Percentiles rank a stretch among this genome's conserved stretches.
These are phyloP conservation scores for Beauveria rudraprayagi DNA, from an alignment of 2,329 filamentous ascomycete genomes.

Conservation along the genomic window DNA sequence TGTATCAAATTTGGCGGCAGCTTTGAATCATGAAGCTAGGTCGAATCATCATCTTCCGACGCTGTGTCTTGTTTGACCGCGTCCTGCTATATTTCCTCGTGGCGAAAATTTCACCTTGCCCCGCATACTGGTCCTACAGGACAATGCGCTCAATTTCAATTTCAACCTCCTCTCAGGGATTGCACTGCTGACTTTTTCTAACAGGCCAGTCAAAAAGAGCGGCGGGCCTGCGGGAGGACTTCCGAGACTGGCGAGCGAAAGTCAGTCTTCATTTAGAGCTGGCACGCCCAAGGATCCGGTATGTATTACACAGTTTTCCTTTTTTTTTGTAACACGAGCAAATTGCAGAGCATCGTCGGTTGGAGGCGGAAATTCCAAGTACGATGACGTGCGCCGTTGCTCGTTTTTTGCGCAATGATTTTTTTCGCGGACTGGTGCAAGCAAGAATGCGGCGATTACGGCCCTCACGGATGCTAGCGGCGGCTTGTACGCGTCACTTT, in stretches of 20 bases:
- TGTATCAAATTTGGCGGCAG: background rate
- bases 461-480: background rate
- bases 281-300: conserved; percentile 47
- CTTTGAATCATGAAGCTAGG: background rate
- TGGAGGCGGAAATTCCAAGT: background rate
- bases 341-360: background rate
- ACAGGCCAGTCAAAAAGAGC: conserved; percentile 66
- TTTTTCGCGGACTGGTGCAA: background rate
- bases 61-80: background rate
- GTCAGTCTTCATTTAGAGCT: conserved; percentile 52
- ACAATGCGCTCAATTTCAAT: background rate
- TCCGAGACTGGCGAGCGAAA: conserved; percentile 56
- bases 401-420: conserved; percentile 1
- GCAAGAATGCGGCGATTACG: background rate
- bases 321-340: background rate
- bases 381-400: background rate
- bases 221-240: conserved; percentile 60
- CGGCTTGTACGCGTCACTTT: background rate
- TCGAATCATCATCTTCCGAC: background rate
- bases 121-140: background rate
- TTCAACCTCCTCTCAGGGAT: background rate
- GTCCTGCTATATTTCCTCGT: background rate
- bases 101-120: conserved; percentile 4
- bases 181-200: conserved; percentile 8
- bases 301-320: conserved; percentile 22